Base-by-base conservation (phyloP, 2,329 filamentous ascomycete genomes). In the Venturia nashicola region DNA sequence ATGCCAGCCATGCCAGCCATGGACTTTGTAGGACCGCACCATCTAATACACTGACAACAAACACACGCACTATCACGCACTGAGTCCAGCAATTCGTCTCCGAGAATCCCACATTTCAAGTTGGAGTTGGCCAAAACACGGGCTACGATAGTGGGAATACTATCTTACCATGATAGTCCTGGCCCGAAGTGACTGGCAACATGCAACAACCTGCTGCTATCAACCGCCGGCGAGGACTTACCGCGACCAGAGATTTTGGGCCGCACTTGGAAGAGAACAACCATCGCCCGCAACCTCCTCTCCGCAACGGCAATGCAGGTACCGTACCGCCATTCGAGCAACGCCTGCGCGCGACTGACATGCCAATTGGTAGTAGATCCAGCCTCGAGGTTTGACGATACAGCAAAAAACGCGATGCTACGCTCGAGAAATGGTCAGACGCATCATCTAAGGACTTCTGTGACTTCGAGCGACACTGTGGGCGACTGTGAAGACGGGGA, bases 291-390 rank as follows among this genome's bases (percentile, higher is more conserved):
- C 7, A 51, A 3, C 27, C 46, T 46, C 44, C 44, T n/a, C 20
- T 48, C n/a, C 44, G 44, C 32, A 57, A n/a, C 27, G 51, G 27
- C 51, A 57, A 57, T 57, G 51, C 51, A 36, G 51, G 51, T 57
- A 57, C 27, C 11, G 20, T 23, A 20, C 46, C 20, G 12, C 12
- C 46, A 36, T 57, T 57, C 32, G 14, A 34, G 32, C 27, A n/a
- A 36, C 16, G 27, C 11, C 27, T 12, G 32, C 51, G 32, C 51
- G 51, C 51, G 32, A 57, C 51, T 57, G 51, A 57, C 51, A 34
- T 20, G 12, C 18, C 40, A 8, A 42, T 42, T 11, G 32, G 36
- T 6, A 57, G 46, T 18, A 57, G 51, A 36, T 57, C 5, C 4
- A 14, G 51, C 39, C 51, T 8, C 27, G 16, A 34, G 18, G 14